phyloP scores from a whole-genome alignment of 2,329 filamentous ascomycete species.

The Aspergillus luchuensis region DNA sequence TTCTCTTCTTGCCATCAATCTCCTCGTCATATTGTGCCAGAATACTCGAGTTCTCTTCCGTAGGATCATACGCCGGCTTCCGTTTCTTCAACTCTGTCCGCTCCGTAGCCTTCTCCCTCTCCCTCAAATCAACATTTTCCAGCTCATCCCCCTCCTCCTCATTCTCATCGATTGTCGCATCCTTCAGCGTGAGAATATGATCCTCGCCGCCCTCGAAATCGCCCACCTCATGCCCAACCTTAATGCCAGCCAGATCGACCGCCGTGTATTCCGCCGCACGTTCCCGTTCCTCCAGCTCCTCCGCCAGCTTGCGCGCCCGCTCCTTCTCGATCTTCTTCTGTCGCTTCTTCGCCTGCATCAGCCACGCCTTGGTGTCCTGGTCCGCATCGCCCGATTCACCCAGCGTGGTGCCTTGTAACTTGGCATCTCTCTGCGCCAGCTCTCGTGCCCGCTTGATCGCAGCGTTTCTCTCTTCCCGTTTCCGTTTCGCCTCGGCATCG shows the following conservation, averaged over 20 bases:
- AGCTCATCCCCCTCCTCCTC: constrained; percentile 90
- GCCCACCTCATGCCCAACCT: constrained; percentile 82
- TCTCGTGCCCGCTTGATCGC: constrained; percentile 88
- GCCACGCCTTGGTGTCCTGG: constrained; percentile 80
- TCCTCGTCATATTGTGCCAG: constrained; percentile 95
- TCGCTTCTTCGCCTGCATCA: constrained; percentile 86
- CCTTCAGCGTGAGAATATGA: constrained; percentile 92
- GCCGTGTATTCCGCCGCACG: constrained; percentile 76
- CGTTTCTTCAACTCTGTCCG: constrained; percentile 86
- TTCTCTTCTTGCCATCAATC: constrained; percentile 84
- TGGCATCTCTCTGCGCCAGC: constrained; percentile 71
- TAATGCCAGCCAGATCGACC: constrained; percentile 84
- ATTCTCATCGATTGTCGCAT: constrained; percentile 79
- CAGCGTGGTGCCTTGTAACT: constrained; percentile 79
- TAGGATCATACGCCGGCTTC: constrained; percentile 83
- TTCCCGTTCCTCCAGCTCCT: constrained; percentile 77
- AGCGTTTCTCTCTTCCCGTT: constrained; percentile 76
- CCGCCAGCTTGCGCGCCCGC: constrained; percentile 68
- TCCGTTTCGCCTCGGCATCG: constrained; percentile 71
- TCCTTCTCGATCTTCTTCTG: constrained; percentile 83
- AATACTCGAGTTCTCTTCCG: constrained; percentile 68
- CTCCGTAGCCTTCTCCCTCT: constrained; percentile 55
- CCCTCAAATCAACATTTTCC: constrained; percentile 46
- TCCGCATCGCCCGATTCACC: constrained; percentile 71
- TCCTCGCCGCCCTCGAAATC: constrained; percentile 79